Base-by-base conservation (phyloP, 2,329 filamentous ascomycete genomes). In the Periglandula ipomoeae region DNA sequence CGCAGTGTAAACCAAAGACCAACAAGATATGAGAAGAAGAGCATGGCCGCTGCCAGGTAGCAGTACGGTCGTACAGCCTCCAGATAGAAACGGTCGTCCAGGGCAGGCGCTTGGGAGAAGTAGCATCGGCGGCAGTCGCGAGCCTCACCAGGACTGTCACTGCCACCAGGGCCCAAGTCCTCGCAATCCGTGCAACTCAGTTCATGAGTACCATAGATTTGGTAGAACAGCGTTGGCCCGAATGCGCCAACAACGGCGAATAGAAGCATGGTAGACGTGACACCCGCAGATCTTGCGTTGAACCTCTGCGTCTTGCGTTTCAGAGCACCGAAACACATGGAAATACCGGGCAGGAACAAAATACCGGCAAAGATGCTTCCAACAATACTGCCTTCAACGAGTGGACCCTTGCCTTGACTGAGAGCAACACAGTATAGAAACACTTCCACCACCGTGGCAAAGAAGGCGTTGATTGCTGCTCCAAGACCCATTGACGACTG, bases 401-500 rank as follows among this genome's bases (percentile, higher is more conserved):
- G 79, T 60, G 86, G 84, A 2, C 85, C 85, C 66, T 98, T 98
- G 54, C 93, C 93, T 65, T 98, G 85, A 20, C 83, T 87, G 40
- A 98, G 76, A 15, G 93, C 93, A 47, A 97, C 83, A 63, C 93
- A 97, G 69, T 98, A 98, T 20, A 98, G 80, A 66, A 94, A 98
- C 1, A 98, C 94, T 64, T 98, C 93, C 9, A 98, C 93, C 20
- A 98, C 76, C 2, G 93, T 98, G 11, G 90, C 95, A 71, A 98
- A 98, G 67, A 98, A 95, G 42, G 93, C 93, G 59, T 98, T 98
- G 72, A 97, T 87, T 27, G 91, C 94, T 24, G 93, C 93, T 62
- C 93, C 93, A 8, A 98, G 76, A 23, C 93, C 93, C 93, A 98
- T 98, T 5, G 91, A 96, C 1, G 91, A 97, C 65, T 98, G 93